These are phyloP conservation scores for Saccharomyces mikatae DNA, from an alignment of 805 yeast species.

Conservation along the genomic window DNA sequence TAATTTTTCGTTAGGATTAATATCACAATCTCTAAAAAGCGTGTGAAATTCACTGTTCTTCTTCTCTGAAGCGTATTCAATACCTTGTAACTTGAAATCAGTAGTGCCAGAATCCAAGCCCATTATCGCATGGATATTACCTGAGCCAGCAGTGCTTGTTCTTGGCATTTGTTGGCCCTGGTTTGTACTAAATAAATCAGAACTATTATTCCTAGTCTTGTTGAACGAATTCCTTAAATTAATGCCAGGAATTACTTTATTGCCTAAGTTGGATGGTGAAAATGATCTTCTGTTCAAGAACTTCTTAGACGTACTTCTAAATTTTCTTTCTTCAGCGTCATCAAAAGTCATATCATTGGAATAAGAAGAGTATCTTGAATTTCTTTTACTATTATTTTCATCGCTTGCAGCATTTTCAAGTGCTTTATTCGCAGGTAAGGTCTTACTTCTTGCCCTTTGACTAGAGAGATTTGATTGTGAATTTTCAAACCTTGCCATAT, in stretches of 20 bases:
- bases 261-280: conserved; percentile 21
- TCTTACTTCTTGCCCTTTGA: conserved; percentile 17
- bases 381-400: conserved; percentile 8
- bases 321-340: conserved; percentile 14
- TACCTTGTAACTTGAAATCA: conserved; percentile 14
- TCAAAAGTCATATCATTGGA: conserved; percentile 10
- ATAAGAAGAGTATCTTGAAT: conserved; percentile 10
- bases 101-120: conserved; percentile 11
- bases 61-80: conserved; percentile 39
- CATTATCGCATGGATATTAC: conserved; percentile 9
- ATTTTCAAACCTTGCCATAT: conserved; percentile 6
- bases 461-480: conserved; percentile 4
- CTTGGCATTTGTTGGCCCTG: conserved; percentile 7
- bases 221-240: conserved; percentile 13
- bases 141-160: conserved; percentile 16
- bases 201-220: conserved; percentile 10
- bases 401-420: neutral
- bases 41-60: conserved; percentile 55
- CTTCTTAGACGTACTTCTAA: conserved; percentile 22
- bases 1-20: conserved; percentile 44
- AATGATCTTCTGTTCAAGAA: conserved; percentile 24
- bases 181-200: neutral
- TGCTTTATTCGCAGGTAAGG: conserved; percentile 15
- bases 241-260: conserved; percentile 16
- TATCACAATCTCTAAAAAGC: conserved; percentile 39